Base-by-base conservation (phyloP, 1,139 yeast genomes). In the Petasospora rhodanensis region DNA sequence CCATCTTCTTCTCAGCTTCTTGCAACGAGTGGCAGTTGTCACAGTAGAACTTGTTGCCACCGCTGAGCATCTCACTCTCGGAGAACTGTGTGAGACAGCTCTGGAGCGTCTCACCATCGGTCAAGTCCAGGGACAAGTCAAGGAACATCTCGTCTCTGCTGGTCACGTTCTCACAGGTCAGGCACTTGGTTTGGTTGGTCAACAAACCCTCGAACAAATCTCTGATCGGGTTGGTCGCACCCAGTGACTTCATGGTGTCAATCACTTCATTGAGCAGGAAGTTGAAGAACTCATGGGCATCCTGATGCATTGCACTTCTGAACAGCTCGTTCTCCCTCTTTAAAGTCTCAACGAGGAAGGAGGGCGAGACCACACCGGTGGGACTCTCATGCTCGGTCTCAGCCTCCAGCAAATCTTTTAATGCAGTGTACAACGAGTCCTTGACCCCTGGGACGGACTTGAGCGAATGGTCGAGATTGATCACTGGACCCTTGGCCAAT, bases 281-380 rank as follows among this genome's bases (percentile, higher is more conserved):
- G 56, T 89, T 89, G 54, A 87, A 71, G 57, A 91, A 91, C 57
- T 91, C 98, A 59, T 91, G 98, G 3, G 98, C 96, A 64, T 91
- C 98, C 55, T 91, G 98, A 57, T 91, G 98, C 95, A 89, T 87
- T 33, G 83, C 79, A 40, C 87, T 83, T 42, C 95, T 68, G 56
- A 91, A 91, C 46, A 91, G 64, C 47, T 78, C 83, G 55, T 91
- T 91, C 49, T 85, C 87, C 37, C 74, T 75, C 56, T 87, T 87
- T 34, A 89, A 65, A 33, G 80, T 79, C 30, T 77, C 79, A 31
- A 91, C 76, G 32, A 91, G 73, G 49, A 74, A 71, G 20, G 67
- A 63, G 0, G 97, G 96, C 1, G 95, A 83, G 1, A 86, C 89
- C 7, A 91, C 86, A 4, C 97, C 97, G 4, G 75, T 77, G 17